Conservation (phyloP, 768 basidiomycete genomes). For the Termitomyces sp. region DNA sequence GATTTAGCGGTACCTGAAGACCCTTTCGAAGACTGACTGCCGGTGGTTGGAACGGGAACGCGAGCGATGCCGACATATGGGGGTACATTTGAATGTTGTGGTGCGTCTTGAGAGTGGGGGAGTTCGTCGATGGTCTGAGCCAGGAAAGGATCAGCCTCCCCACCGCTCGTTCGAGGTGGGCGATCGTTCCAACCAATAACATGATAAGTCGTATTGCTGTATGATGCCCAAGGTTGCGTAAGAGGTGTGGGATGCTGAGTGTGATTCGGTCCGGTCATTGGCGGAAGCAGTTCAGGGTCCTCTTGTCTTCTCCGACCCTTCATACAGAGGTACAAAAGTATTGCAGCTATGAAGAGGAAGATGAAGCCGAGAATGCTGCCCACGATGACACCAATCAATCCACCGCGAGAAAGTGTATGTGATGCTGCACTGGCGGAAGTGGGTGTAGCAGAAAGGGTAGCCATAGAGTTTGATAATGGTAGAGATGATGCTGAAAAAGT, state of each 20-base stretch:
- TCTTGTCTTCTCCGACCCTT: slow-evolving; percentile 38
- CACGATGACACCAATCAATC: slow-evolving; percentile 52
- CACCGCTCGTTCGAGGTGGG: slow-evolving; percentile 63
- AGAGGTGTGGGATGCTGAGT: not conserved
- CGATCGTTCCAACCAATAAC: slow-evolving; percentile 49
- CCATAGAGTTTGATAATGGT: slow-evolving; percentile 19
- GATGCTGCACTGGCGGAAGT: slow-evolving; percentile 7
- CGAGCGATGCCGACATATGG: slow-evolving; percentile 25
- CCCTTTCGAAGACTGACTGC: slow-evolving; percentile 31
- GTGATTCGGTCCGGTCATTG: not conserved
- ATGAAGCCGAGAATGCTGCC: slow-evolving; percentile 57
- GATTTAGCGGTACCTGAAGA: slow-evolving; percentile 33
- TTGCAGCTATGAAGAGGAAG: slow-evolving; percentile 45
- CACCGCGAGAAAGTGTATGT: slow-evolving; percentile 27
- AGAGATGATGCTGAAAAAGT: slow-evolving; percentile 20
- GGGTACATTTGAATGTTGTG: slow-evolving; percentile 16
- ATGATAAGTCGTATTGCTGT: slow-evolving; percentile 16
- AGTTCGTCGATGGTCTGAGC: slow-evolving; percentile 24
- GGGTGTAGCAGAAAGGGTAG: slow-evolving; percentile 1
- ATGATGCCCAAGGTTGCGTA: not conserved
- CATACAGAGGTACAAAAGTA: slow-evolving; percentile 41
- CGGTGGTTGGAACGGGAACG: slow-evolving; percentile 32
- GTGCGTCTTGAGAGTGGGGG: slow-evolving; percentile 8
- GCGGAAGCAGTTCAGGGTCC: slow-evolving; percentile 11
- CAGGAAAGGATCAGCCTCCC: slow-evolving; percentile 64